A percentile compares a stretch with the other conserved stretches of the same genome.
Conservation (phyloP, 768 basidiomycete species). For the Amanita jacksonii region DNA sequence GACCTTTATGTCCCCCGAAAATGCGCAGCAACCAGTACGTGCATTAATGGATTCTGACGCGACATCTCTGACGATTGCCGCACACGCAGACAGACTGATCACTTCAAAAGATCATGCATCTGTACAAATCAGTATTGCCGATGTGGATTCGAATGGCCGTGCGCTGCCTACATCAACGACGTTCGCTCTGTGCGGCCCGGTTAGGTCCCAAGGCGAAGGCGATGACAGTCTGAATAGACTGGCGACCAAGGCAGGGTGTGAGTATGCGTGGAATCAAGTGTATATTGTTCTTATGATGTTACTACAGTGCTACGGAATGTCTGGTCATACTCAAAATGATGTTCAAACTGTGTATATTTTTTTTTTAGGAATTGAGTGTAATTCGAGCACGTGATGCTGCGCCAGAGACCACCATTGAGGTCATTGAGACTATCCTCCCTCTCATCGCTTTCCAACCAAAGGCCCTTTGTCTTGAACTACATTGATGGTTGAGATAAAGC, state of each 20-base stretch:
- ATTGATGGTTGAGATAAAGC: constrained; percentile 75
- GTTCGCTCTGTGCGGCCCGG: constrained; percentile 90
- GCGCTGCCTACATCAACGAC: constrained; percentile 73
- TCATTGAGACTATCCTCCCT: constrained; percentile 22
- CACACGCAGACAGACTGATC: constrained; percentile 97
- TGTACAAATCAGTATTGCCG: constrained; percentile 90
- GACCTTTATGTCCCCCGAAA: constrained; percentile 99
- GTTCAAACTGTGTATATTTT: neutral
- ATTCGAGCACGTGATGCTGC: constrained; percentile 8
- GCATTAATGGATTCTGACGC: too few species aligned
- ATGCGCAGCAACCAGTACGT: constrained; percentile 93
- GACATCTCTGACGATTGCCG: too few species aligned
- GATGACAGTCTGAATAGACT: constrained; percentile 96
- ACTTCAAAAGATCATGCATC: constrained; percentile 99
- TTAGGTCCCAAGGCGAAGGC: constrained; percentile 90
- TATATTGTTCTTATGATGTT: constrained; percentile 3
- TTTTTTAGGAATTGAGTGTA: too few species aligned
- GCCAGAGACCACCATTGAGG: neutral
- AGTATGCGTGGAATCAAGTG: constrained; percentile 26
- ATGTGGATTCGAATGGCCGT: constrained; percentile 86
- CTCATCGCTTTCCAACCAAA: too few species aligned
- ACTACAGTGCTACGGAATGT: constrained; percentile 87
- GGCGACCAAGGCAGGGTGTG: constrained; percentile 91
- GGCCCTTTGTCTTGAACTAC: too few species aligned
- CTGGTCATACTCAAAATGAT: constrained; percentile 88